Base-by-base conservation (phyloP, 805 yeast species). In the Komagataella phaffii region DNA sequence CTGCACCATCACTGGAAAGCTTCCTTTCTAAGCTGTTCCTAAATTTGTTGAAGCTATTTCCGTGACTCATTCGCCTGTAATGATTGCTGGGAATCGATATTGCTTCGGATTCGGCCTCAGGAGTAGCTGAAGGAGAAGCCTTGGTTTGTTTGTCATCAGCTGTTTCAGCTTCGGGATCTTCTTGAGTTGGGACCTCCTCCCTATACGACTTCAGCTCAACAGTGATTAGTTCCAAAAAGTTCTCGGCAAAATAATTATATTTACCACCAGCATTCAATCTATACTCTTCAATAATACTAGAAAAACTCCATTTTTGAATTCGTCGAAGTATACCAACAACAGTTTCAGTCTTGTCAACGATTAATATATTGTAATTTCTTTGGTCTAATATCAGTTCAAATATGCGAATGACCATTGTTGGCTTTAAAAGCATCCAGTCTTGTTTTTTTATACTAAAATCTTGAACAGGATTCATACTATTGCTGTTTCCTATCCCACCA, bases 251-350 rank as follows among this genome's bases (percentile, higher is more conserved):
- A 62, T 88, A 89, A 59, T 82, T 88, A 48, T 84, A 74, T 57
- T 84, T 80, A 56, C 78, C 79, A 30, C 88, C 85, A 18, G 87
- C 73, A 64, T 80, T 86, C 7, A 86, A 72, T 51, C 96, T 71
- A 65, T 88, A 93, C 64, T 91, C 98, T 58, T 83, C 84, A 19
- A 89, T 76, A 4, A 91, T 80, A 17, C 95, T 83, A 21, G 90
- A 80, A 61, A 85, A 84, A 58, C 81, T 83, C 98, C 97, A 91
- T 66, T 85, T 85, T 65, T 88, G 93, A 45, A 90, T 72, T 62
- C 84, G 82, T 50, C 99, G 72, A 40, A 93, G 67, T 2, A 90
- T 71, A 0, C 97, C 96, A 8, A 88, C 78, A 17, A 90, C 73
- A 10, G 93, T 79, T 53, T 85, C 83, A 6, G 90, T 82, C 44